Conservation (phyloP, 129 eudicot species). For the Centrapalus pauciflorus region DNA sequence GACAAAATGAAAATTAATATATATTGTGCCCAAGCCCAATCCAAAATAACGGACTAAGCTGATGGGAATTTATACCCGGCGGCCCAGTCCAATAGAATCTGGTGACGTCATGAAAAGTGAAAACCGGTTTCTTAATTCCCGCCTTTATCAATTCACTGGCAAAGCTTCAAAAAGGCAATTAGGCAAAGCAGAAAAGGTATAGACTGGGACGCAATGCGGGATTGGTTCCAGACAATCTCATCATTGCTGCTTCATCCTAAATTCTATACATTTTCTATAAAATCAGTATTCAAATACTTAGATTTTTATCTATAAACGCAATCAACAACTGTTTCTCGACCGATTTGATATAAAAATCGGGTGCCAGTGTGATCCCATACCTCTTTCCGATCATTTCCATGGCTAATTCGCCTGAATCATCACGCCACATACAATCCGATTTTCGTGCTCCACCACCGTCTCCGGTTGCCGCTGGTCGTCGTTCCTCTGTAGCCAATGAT, state of each 20-base stretch:
- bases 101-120: not conserved
- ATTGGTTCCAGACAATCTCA: conserved; percentile 21
- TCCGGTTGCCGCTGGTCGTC: conserved; percentile 70
- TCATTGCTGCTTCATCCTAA: conserved; percentile 17
- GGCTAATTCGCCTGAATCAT: conserved; percentile 42
- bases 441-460: conserved; percentile 95
- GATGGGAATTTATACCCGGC: too few species aligned
- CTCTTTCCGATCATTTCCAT: conserved; percentile 12
- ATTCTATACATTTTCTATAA: not conserved
- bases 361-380: not conserved
- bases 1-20: not conserved
- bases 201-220: conserved; percentile 22
- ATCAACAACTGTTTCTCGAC: conserved; percentile 1
- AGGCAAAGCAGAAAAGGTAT: conserved; percentile 21
- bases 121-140: conserved; percentile 14
- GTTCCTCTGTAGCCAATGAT: conserved; percentile 63
- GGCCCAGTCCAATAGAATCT: not conserved
- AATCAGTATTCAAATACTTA: not conserved
- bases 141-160: conserved; percentile 23
- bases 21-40: not conserved
- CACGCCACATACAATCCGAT: conserved; percentile 25
- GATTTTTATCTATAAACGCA: not conserved
- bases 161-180: conserved; percentile 24
- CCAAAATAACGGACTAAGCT: too few species aligned
- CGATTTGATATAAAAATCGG: not conserved